These are phyloP conservation scores for Dioscorea zingiberensis DNA, from an alignment of 106 monocot species.

Conservation along the genomic window DNA sequence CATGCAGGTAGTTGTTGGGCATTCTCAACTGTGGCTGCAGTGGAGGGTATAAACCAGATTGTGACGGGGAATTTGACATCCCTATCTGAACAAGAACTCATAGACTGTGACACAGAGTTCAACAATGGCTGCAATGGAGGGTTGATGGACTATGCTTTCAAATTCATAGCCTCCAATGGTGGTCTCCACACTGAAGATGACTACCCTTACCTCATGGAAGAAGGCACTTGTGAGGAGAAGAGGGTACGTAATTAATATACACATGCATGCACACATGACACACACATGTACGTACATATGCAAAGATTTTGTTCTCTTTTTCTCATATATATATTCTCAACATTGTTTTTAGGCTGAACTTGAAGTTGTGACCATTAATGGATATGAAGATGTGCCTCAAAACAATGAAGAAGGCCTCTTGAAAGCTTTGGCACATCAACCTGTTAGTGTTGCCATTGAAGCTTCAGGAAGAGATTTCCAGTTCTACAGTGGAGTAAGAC, in stretches of 20 bases:
- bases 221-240: conserved; percentile 31
- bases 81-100: conserved; percentile 41
- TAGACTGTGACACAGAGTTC: conserved; percentile 31
- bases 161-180: conserved; percentile 15
- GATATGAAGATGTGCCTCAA: conserved; percentile 34
- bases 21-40: conserved; percentile 43
- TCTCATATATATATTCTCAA: too few relatives aligned
- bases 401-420: conserved; percentile 32
- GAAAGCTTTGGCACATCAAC: conserved; percentile 37
- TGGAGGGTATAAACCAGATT: conserved; percentile 45
- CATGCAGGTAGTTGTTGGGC: conserved; percentile 50
- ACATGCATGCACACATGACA: too few relatives aligned
- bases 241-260: conserved; percentile 8
- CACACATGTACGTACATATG: too few relatives aligned
- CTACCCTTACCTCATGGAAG: conserved; percentile 42
- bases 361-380: conserved; percentile 23
- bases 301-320: too few relatives aligned
- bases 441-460: conserved; percentile 42
- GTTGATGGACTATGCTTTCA: conserved; percentile 40
- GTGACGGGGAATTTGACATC: conserved; percentile 40
- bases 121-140: conserved; percentile 44
- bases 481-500: conserved; percentile 37
- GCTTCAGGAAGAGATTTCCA: conserved; percentile 48
- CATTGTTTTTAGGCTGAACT: conserved; percentile 12
- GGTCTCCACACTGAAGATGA: conserved; percentile 36